Base-by-base conservation (phyloP, 345 rosid species). In the Cardiospermum halicacabum region DNA sequence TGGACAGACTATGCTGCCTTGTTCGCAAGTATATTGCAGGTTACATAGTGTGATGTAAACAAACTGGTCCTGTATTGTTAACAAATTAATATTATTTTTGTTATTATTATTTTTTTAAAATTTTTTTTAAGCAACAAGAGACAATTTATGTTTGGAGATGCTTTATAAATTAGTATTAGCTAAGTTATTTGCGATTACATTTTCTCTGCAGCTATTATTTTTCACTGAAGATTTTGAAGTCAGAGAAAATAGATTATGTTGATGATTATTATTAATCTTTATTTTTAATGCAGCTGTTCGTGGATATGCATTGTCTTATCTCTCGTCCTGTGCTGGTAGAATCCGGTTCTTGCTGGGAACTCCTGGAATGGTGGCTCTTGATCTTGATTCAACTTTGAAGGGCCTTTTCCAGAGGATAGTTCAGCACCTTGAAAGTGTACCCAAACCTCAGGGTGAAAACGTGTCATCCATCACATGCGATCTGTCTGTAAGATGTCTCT, bases 331-430 rank as follows among this genome's bases (percentile, higher is more conserved):
- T 74, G 97, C 97, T 75, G 96, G 95, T 74, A 82, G 97, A 82
- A 84, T 94, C 67, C 91, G 91, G 34, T 91, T 88, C 80, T 76
- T 94, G 79, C 81, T 94, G 74, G 89, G 90, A 57, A 81, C 96
- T 81, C 96, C 99, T 24, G 97, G 97, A 77, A 91, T 94, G 80
- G 96, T 91, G 82, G 99, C 99, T 69, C 96, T 94, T 77, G 99
- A 91, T 71, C 83, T 89, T 69, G 96, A 92, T 71, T 69, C 93
- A 56, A 80, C 84, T 75, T 79, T 94, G 77, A 91, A 91, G 84
- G 89, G 87, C 72, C 86, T 91, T 69, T 85, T 94, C 72, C 96
- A 87, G 72, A 81, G 73, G 76, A 87, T 91, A 75, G 91, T 89
- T 72, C 88, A 79, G 62, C 96, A 81, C 71, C 93, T 91, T 68